Evolutionary conservation across 345 rosid genomes (phyloP).

Genomic region (Litchi chinensis): DNA sequence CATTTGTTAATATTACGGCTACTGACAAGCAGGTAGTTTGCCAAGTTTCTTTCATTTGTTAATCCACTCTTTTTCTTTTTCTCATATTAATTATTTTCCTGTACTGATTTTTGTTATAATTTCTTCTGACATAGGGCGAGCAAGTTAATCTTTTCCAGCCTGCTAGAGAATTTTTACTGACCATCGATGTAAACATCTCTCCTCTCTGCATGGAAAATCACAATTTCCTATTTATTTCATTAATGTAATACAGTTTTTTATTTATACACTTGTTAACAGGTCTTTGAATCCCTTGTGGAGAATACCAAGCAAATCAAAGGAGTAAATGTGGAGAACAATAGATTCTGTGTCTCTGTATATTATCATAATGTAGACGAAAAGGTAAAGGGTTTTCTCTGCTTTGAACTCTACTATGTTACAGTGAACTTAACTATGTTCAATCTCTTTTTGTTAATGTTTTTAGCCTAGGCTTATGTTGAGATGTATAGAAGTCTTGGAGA

Average conservation of each 20-base stretch:
- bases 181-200: constrained; percentile 42
- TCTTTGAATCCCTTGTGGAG: constrained; percentile 60
- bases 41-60: background rate
- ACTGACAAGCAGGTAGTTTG: constrained; percentile 58
- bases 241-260: constrained; percentile 6
- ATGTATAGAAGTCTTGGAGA: background rate
- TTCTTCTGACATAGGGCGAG: constrained; percentile 49
- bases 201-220: background rate
- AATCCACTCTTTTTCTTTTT: background rate
- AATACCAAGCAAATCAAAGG: constrained; percentile 67
- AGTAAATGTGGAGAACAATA: constrained; percentile 79
- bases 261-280: constrained; percentile 44
- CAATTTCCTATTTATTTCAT: constrained; percentile 1
- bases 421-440: background rate
- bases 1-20: too few relatives aligned
- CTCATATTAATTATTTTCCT: constrained; percentile 20
- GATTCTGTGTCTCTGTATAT: constrained; percentile 92
- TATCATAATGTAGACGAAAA: constrained; percentile 85
- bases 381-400: constrained; percentile 34
- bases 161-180: constrained; percentile 76
- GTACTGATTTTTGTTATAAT: constrained; percentile 22
- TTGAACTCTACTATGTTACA: too few relatives aligned
- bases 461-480: background rate
- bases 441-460: background rate
- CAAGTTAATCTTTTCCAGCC: constrained; percentile 80